Percentiles rank a stretch among this genome's conserved stretches.
These are phyloP conservation scores for Silybum marianum DNA, from an alignment of 129 eudicot species.

Conservation along the genomic window DNA sequence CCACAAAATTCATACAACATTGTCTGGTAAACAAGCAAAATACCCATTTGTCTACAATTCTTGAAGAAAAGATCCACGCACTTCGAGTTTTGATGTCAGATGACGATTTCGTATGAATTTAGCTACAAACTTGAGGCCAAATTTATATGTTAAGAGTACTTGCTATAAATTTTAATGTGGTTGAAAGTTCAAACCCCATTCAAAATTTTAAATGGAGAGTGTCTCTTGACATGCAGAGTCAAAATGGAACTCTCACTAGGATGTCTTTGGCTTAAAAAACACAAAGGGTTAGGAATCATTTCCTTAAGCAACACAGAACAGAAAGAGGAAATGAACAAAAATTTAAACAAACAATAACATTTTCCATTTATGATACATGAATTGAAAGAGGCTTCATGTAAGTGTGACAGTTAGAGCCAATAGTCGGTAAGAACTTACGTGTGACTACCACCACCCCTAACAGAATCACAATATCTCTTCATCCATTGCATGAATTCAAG, in stretches of 20 bases:
- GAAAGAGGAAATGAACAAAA: not conserved
- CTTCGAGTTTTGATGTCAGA: not conserved
- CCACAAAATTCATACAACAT: not conserved
- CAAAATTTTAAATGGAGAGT: not conserved
- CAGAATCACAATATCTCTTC: constrained; percentile 90
- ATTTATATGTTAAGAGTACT: not conserved
- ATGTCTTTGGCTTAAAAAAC: not conserved
- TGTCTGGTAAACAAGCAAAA: not conserved
- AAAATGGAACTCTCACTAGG: not conserved
- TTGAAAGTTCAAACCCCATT: no score
- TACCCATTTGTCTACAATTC: not conserved
- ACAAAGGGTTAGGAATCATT: not conserved
- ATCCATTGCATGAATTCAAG: constrained; percentile 98
- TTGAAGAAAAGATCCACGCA: not conserved
- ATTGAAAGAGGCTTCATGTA: not conserved
- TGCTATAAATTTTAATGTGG: not conserved
- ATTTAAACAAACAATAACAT: not conserved
- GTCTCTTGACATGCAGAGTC: not conserved
- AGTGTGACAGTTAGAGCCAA: not conserved
- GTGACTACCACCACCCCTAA: constrained; percentile 63
- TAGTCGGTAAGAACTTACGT: constrained; percentile 42
- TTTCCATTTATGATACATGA: not conserved
- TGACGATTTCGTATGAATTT: not conserved
- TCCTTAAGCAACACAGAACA: not conserved
- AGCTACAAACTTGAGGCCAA: not conserved